Conservation (phyloP, 176 grass and related monocot genomes). For the Avena atlantica region DNA sequence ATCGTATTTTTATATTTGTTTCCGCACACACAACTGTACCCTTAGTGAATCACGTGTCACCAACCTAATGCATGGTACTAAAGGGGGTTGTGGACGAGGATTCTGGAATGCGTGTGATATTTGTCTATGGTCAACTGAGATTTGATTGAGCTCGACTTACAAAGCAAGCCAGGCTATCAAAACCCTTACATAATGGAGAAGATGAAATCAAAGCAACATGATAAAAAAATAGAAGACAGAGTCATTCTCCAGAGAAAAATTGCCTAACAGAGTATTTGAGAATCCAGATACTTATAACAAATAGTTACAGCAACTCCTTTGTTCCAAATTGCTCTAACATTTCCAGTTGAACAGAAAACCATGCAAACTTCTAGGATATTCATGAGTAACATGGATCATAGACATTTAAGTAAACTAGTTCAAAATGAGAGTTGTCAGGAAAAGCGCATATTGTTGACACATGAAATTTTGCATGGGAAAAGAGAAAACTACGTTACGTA, state of each 20-base stretch:
- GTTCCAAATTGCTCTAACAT: background rate
- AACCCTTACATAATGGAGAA: background rate
- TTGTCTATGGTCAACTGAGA: background rate
- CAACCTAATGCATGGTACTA: conserved; percentile 29
- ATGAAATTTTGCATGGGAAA: conserved; percentile 21
- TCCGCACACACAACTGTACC: background rate
- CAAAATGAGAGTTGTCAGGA: background rate
- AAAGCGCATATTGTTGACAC: background rate
- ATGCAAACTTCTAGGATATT: conserved; percentile 21
- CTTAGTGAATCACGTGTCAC: conserved; percentile 8
- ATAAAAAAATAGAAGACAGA: background rate
- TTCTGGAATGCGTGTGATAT: background rate
- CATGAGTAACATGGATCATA: conserved; percentile 19
- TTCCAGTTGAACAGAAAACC: background rate
- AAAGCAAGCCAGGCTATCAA: conserved; percentile 18
- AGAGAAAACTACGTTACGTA: no score
- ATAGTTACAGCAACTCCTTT: background rate
- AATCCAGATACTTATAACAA: background rate
- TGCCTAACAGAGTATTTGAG: background rate
- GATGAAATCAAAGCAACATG: conserved; percentile 18
- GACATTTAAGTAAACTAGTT: conserved; percentile 32
- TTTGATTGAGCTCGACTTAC: background rate
- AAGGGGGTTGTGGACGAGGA: background rate
- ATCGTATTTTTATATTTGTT: conserved; percentile 3
- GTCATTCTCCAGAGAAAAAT: conserved; percentile 4